Conservation (phyloP, 1,284 basidiomycete species). For the Ganoderma boninense region DNA sequence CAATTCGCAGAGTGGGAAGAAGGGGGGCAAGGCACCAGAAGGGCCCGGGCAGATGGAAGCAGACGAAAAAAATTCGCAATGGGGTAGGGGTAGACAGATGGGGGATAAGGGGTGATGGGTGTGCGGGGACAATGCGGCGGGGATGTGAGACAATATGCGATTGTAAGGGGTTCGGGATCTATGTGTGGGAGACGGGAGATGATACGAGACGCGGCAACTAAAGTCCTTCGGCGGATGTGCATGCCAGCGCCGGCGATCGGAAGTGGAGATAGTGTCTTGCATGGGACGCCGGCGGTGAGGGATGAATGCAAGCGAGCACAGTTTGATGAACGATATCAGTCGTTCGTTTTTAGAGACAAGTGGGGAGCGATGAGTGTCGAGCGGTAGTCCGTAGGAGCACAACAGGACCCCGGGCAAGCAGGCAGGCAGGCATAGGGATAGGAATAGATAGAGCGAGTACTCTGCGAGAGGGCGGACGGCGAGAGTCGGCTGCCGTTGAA, state of each 20-base stretch:
- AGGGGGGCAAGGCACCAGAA: conserved; percentile 7
- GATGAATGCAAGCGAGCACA: conserved; percentile 1
- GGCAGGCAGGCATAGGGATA: conserved; percentile 22
- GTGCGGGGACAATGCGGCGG: conserved; percentile 2
- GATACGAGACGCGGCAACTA: conserved; percentile 23
- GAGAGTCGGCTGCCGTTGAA: background rate
- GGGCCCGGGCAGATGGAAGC: background rate
- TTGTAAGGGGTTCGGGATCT: background rate
- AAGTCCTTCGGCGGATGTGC: conserved; percentile 29
- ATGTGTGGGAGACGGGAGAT: conserved; percentile 8
- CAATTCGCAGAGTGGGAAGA: conserved; percentile 17
- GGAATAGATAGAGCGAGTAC: conserved; percentile 27
- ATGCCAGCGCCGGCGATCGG: conserved; percentile 23
- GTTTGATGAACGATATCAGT: conserved; percentile 13
- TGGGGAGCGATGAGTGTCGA: background rate
- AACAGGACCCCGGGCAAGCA: conserved; percentile 28
- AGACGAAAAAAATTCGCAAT: background rate
- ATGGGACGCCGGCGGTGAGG: background rate
- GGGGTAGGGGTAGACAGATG: background rate
- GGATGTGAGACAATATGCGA: conserved; percentile 1
- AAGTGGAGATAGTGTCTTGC: background rate
- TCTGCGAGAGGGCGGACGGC: background rate
- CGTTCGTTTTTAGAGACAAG: conserved; percentile 24
- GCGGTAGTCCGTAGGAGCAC: conserved; percentile 11
- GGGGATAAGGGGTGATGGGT: background rate